Conservation (phyloP, 129 eudicot genomes). For the Centaurea solstitialis region DNA sequence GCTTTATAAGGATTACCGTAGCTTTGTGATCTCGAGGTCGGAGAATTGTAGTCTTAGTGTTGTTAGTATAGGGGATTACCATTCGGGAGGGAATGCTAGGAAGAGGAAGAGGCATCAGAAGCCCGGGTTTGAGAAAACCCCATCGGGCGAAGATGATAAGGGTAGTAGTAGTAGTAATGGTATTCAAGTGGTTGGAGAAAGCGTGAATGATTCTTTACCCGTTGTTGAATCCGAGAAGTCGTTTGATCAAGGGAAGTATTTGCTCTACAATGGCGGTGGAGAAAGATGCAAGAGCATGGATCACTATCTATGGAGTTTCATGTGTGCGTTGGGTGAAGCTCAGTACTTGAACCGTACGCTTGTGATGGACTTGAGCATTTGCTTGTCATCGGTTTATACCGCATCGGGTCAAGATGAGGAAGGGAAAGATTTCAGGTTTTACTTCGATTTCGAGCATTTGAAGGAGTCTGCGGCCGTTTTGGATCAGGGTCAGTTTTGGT, state of each 20-base stretch:
- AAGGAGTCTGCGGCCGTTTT: slow-evolving; percentile 67
- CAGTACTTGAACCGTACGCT: slow-evolving; percentile 83
- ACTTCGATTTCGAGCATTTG: slow-evolving; percentile 87
- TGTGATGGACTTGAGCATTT: slow-evolving; percentile 76
- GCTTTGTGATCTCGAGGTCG: slow-evolving; percentile 57
- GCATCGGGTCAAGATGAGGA: slow-evolving; percentile 77
- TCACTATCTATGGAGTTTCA: slow-evolving; percentile 91
- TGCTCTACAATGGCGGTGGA: slow-evolving; percentile 79
- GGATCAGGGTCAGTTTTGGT: slow-evolving; percentile 82
- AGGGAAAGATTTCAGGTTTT: slow-evolving; percentile 89
- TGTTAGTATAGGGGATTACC: slow-evolving; percentile 77
- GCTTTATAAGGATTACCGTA: slow-evolving; percentile 79
- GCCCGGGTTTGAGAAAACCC: slow-evolving; percentile 59
- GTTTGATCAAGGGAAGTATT: slow-evolving; percentile 68
- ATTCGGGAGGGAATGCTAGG: slow-evolving; percentile 84
- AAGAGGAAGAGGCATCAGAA: slow-evolving; percentile 64
- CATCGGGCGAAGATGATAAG: slow-evolving; percentile 29
- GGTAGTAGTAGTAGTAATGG: background rate
- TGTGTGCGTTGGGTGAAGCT: slow-evolving; percentile 92
- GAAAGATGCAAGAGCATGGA: slow-evolving; percentile 93
- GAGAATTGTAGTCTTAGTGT: slow-evolving; percentile 67
- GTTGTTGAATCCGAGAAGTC: slow-evolving; percentile 72
- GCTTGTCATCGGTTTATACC: slow-evolving; percentile 77
- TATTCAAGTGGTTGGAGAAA: slow-evolving; percentile 62
- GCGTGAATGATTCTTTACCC: slow-evolving; percentile 71